Evolutionary conservation across 2,329 filamentous ascomycete genomes (phyloP).

Genomic region (Xylaria sp.): DNA sequence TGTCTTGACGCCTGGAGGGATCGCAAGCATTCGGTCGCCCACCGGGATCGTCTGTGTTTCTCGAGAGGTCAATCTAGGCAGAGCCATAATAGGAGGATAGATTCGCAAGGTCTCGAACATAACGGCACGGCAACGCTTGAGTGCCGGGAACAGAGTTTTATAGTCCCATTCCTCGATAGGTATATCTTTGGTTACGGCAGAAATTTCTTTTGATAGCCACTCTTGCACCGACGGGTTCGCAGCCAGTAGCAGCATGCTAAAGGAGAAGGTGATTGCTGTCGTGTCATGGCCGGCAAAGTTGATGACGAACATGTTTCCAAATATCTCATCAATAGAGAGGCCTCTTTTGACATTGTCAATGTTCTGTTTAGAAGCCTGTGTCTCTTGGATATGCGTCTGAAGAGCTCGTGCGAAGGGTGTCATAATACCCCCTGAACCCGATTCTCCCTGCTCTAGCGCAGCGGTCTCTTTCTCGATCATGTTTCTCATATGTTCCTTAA

Average conservation of each 20-base stretch:
- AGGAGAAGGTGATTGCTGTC: slow-evolving; percentile 43
- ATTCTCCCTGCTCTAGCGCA: slow-evolving; percentile 16
- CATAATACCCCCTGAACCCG: slow-evolving; percentile 7
- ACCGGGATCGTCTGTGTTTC: slow-evolving; percentile 15
- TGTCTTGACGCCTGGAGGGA: slow-evolving; percentile 17
- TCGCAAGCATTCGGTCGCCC: slow-evolving; percentile 16
- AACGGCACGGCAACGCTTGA: slow-evolving; percentile 43
- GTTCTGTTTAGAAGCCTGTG: not conserved
- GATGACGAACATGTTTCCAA: slow-evolving; percentile 47
- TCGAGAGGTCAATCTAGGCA: slow-evolving; percentile 12
- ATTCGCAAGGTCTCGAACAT: slow-evolving; percentile 33
- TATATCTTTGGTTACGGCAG: slow-evolving; percentile 13
- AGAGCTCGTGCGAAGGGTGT: not conserved
- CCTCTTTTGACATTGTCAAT: not conserved
- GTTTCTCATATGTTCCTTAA: slow-evolving; percentile 43
- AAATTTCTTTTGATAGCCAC: slow-evolving; percentile 37
- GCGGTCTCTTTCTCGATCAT: slow-evolving; percentile 43
- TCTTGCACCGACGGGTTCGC: slow-evolving; percentile 41
- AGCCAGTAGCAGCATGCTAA: slow-evolving; percentile 40
- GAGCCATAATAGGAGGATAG: slow-evolving; percentile 19
- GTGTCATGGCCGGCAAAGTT: slow-evolving; percentile 50
- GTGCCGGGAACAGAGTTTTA: slow-evolving; percentile 37
- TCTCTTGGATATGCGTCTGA: not conserved
- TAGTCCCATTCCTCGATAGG: slow-evolving; percentile 36
- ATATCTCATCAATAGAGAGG: slow-evolving; percentile 38